phyloP scores from a whole-genome alignment of 305 asterid genomes.

The Solanum hybrid region DNA sequence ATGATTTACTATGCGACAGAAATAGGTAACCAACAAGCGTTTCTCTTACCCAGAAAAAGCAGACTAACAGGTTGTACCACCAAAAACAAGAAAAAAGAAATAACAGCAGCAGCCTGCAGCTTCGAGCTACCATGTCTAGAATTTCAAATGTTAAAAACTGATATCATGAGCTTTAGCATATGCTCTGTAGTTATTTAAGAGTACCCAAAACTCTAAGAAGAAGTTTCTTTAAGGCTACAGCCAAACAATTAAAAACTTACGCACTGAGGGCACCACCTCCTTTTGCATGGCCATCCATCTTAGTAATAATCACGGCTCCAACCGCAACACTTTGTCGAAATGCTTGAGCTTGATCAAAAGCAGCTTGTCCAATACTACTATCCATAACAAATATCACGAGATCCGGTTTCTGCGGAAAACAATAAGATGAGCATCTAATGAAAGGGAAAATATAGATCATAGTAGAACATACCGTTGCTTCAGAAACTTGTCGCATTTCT shows the following conservation, averaged over 20 bases:
- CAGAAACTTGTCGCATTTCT: conserved; percentile 98
- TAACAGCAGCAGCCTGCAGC: background rate
- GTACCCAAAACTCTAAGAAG: background rate
- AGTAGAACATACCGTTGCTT: conserved; percentile 47
- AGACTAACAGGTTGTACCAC: background rate
- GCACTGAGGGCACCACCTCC: conserved; percentile 99
- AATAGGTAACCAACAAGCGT: background rate
- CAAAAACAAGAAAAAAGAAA: background rate
- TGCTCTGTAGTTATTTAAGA: background rate
- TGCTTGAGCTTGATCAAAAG: conserved; percentile 98
- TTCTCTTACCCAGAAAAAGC: background rate
- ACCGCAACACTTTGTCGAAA: conserved; percentile 92
- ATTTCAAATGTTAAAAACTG: background rate
- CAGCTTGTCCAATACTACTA: conserved; percentile 97
- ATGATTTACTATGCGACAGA: background rate
- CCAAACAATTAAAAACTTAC: conserved; percentile 1
- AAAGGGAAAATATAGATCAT: background rate
- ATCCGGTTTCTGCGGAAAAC: conserved; percentile 65
- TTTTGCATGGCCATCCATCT: conserved; percentile 99
- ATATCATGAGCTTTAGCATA: background rate
- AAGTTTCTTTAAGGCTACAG: background rate
- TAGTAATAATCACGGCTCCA: conserved; percentile 93
- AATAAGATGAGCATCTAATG: background rate
- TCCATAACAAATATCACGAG: conserved; percentile 96
- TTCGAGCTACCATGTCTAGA: background rate